Evolutionary conservation across 768 basidiomycete species (phyloP).

Genomic region (Tylopilus intermedius): DNA sequence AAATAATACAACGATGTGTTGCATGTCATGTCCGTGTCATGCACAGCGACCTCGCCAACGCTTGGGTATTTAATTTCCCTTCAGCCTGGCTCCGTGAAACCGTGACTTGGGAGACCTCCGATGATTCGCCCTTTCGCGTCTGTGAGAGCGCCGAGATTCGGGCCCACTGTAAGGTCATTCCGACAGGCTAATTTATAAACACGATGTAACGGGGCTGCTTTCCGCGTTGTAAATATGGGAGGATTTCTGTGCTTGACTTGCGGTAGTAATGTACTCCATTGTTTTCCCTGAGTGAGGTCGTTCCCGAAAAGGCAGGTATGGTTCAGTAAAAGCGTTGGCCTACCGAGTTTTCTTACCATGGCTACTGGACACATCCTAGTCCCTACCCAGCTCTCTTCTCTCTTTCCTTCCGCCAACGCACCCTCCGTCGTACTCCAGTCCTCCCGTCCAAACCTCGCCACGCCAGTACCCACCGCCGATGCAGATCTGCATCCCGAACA

Average conservation of each 20-base stretch:
- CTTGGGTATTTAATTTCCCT: constrained; percentile 2
- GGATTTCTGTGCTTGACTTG: background rate
- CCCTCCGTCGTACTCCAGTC: constrained; percentile 55
- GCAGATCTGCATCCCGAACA: constrained; percentile 59
- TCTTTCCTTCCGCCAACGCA: constrained; percentile 50
- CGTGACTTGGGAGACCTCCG: background rate
- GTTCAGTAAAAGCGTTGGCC: background rate
- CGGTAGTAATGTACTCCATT: background rate
- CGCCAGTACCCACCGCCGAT: constrained; percentile 39
- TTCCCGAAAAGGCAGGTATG: constrained; percentile 24
- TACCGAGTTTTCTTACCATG: constrained; percentile 20
- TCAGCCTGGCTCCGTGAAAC: constrained; percentile 2
- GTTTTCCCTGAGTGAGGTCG: background rate
- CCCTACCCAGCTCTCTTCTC: constrained; percentile 59
- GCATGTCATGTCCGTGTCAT: constrained; percentile 26
- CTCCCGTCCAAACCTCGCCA: constrained; percentile 47
- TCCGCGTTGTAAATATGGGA: background rate
- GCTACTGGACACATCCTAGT: constrained; percentile 36
- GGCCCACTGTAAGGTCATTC: background rate
- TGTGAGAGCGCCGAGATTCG: constrained; percentile 6
- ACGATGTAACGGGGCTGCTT: background rate
- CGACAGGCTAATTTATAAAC: background rate
- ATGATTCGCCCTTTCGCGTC: constrained; percentile 14
- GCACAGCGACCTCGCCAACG: constrained; percentile 5
- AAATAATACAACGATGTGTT: constrained; percentile 10